These are phyloP conservation scores for Colletotrichum gloeosporioides DNA, from an alignment of 2,329 filamentous ascomycete species.

Conservation along the genomic window DNA sequence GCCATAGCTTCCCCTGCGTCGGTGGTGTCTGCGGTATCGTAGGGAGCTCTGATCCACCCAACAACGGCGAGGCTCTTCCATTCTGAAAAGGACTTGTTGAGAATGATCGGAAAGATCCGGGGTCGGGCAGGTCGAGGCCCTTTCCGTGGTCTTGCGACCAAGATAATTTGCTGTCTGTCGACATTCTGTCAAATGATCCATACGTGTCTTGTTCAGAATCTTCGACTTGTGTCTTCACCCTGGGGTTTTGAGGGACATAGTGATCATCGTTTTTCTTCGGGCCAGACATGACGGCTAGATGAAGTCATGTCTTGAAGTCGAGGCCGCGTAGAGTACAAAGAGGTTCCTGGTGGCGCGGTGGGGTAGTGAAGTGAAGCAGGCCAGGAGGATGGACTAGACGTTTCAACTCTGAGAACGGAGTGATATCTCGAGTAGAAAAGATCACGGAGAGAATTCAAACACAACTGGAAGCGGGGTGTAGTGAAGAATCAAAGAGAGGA, in stretches of 20 bases:
- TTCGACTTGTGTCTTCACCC: constrained; percentile 26
- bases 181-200: constrained; percentile 29
- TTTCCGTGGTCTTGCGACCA: constrained; percentile 23
- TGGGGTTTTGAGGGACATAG: constrained; percentile 27
- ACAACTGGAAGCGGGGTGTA: neutral
- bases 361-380: neutral
- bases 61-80: constrained; percentile 28
- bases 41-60: constrained; percentile 22
- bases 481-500: neutral
- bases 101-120: constrained; percentile 37
- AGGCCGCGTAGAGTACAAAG: neutral
- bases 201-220: constrained; percentile 27
- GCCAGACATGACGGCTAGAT: constrained; percentile 23
- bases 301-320: neutral
- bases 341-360: neutral
- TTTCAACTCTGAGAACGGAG: neutral
- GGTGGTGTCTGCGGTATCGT: constrained; percentile 2
- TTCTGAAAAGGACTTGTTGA: constrained; percentile 44
- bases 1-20: constrained; percentile 20
- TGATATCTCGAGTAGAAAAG: neutral
- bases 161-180: constrained; percentile 26
- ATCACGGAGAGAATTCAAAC: neutral
- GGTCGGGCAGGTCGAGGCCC: constrained; percentile 30
- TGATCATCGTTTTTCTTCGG: constrained; percentile 16
- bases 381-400: neutral